phyloP scores from a whole-genome alignment of 2,329 filamentous ascomycete species.

The Fulvia fulva region DNA sequence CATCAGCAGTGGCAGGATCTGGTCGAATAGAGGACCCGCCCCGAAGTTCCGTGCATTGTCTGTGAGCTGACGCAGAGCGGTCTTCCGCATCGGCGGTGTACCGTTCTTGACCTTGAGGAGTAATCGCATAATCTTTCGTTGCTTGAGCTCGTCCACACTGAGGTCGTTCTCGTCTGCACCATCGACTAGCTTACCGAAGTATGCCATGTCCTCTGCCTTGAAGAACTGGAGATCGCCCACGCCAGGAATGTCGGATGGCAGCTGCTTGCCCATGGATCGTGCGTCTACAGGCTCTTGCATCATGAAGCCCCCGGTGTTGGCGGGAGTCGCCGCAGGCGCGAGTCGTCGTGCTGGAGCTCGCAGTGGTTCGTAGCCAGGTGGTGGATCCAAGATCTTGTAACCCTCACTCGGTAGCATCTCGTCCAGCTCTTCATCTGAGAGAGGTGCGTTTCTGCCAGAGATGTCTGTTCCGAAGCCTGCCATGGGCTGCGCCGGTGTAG shows the following conservation, averaged over 20 bases:
- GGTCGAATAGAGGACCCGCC: conserved; percentile 89
- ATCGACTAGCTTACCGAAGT: conserved; percentile 96
- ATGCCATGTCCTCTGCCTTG: conserved; percentile 97
- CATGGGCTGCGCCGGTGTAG: conserved; percentile 49
- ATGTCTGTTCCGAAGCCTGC: conserved; percentile 75
- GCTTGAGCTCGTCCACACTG: conserved; percentile 92
- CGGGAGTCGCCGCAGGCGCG: conserved; percentile 67
- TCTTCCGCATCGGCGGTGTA: conserved; percentile 97
- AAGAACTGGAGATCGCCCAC: conserved; percentile 97
- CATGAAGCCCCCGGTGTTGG: conserved; percentile 76
- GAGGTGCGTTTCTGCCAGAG: conserved; percentile 69
- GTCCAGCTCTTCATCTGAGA: conserved; percentile 93
- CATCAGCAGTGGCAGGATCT: conserved; percentile 95
- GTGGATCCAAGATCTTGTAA: conserved; percentile 86
- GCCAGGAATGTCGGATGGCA: conserved; percentile 92
- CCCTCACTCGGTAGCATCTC: conserved; percentile 85
- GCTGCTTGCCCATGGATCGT: conserved; percentile 77
- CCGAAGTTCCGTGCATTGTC: conserved; percentile 97
- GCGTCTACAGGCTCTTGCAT: conserved; percentile 92
- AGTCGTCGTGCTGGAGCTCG: conserved; percentile 72
- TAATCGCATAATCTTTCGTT: conserved; percentile 96
- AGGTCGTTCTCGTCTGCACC: conserved; percentile 86
- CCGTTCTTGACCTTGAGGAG: conserved; percentile 98
- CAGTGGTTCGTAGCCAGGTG: conserved; percentile 84
- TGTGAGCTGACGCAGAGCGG: conserved; percentile 90